Percentiles rank a stretch among this genome's conserved stretches.
These are phyloP conservation scores for Zasmidium citrigriseum DNA, from an alignment of 2,329 filamentous ascomycete species.

Conservation along the genomic window DNA sequence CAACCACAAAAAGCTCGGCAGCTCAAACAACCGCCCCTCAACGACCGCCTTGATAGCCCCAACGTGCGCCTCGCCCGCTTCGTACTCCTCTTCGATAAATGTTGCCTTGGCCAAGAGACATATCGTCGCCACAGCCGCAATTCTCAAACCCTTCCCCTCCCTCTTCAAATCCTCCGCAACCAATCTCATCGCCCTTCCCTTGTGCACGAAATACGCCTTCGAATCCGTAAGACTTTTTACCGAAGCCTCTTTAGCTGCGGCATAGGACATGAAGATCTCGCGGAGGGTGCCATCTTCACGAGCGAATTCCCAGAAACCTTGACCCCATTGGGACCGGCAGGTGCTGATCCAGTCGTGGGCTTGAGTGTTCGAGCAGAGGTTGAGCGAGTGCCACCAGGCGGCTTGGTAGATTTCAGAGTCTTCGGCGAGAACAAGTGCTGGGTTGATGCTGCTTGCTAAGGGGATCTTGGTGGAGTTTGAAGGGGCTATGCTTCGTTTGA, in stretches of 20 bases:
- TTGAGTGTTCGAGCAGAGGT: background rate
- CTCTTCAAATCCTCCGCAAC: slow-evolving; percentile 1
- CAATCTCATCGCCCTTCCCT: background rate
- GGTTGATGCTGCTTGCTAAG: background rate
- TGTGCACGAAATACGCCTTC: slow-evolving; percentile 2
- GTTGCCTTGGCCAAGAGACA: slow-evolving; percentile 1
- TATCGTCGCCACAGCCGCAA: slow-evolving; percentile 3
- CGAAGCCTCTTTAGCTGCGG: slow-evolving; percentile 3
- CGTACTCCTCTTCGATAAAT: slow-evolving; percentile 4
- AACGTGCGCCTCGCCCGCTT: background rate
- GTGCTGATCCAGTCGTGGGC: slow-evolving; percentile 1
- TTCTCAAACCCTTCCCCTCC: background rate
- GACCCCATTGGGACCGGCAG: background rate
- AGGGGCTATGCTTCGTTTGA: background rate
- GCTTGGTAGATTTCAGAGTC: slow-evolving; percentile 3
- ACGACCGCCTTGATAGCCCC: background rate
- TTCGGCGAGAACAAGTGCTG: background rate
- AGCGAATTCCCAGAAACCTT: slow-evolving; percentile 8
- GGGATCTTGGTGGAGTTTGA: background rate
- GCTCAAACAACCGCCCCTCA: background rate
- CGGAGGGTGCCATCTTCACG: slow-evolving; percentile 2
- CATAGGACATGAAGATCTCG: slow-evolving; percentile 4
- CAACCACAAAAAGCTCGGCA: slow-evolving; percentile 5
- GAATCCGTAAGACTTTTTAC: background rate
- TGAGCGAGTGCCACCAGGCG: slow-evolving; percentile 4